A percentile compares a stretch with the other conserved stretches of the same genome.
phyloP scores from a whole-genome alignment of 106 monocot genomes.

The Phalaenopsis equestris region DNA sequence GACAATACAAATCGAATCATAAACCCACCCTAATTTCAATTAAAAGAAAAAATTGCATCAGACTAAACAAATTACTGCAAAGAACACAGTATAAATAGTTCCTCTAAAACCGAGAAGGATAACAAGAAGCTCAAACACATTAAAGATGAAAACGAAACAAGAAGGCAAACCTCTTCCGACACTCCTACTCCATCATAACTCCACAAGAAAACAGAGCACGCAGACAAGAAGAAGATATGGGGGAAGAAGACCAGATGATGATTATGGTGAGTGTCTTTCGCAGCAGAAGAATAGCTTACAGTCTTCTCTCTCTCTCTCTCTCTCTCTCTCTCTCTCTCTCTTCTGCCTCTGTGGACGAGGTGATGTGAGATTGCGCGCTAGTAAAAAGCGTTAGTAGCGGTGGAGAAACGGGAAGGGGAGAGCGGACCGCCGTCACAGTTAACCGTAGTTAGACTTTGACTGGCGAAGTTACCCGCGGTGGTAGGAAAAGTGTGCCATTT shows the following conservation, averaged over 20 bases:
- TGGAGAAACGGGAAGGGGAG: background rate
- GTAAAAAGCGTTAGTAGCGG: background rate
- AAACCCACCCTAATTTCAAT: background rate
- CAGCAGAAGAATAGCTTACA: background rate
- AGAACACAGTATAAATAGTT: background rate
- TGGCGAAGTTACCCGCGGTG: background rate
- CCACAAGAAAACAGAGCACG: background rate
- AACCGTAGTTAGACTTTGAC: background rate
- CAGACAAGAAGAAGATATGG: background rate
- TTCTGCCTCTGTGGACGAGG: background rate
- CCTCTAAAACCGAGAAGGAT: background rate
- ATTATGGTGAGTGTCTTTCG: background rate
- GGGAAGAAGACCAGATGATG: background rate
- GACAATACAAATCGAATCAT: background rate
- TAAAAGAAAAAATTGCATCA: background rate
- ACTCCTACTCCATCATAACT: background rate
- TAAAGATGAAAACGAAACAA: background rate
- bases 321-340: background rate
- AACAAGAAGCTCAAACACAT: background rate
- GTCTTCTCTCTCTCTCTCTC: background rate
- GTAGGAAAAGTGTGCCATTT: background rate
- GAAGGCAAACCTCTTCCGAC: background rate
- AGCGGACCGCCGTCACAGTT: background rate
- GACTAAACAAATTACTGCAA: background rate
- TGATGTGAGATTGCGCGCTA: background rate